Base-by-base conservation (phyloP, 2,329 filamentous ascomycete genomes). In the Clonostachys byssicola region DNA sequence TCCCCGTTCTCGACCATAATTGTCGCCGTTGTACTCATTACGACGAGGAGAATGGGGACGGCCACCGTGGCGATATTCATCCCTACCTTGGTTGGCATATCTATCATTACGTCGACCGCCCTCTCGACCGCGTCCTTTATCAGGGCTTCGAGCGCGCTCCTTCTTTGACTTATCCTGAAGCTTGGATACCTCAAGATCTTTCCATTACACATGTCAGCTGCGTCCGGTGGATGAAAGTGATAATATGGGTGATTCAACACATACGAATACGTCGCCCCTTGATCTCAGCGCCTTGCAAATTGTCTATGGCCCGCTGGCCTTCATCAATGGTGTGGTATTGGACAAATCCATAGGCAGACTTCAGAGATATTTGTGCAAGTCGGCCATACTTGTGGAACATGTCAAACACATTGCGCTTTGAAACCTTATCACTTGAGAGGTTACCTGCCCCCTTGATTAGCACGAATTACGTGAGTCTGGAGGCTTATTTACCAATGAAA, bases 301-400 rank as follows among this genome's bases (percentile, higher is more conserved):
- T 77, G 35, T 87, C 76, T 56, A 97, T 78, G 5, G 92, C 92
- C 42, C 77, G 75, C 48, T 80, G 75, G 53, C 91, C 95, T 59
- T 92, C 86, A 3, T 79, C 75, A 5, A 84, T 72, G 33, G 89
- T 85, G 54, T 96, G 78, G 55, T 95, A 99, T 63, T 97, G 94
- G 35, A 97, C 91, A 62, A 97, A 99, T 2, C 94, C 94, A 66
- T 96, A 97, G 2, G 92, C 92, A 54, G 94, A 91, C 66, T 97
- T 97, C 57, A 97, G 89, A 1, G 91, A 95, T 50, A 97, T 94
- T 63, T 99, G 94, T 3, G 92, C 92, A 42, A 99, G 74, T 51
- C 85, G 86, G 46, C 94, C 94, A 62, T 90, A 92, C 48, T 78
- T 80, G 60, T 91, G 84, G 62, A 99, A 97, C 16, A 92, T 78